Percentiles rank a stretch among this genome's conserved stretches.
Evolutionary conservation across 345 rosid genomes (phyloP).

Genomic region (Cochlearia excelsa): DNA sequence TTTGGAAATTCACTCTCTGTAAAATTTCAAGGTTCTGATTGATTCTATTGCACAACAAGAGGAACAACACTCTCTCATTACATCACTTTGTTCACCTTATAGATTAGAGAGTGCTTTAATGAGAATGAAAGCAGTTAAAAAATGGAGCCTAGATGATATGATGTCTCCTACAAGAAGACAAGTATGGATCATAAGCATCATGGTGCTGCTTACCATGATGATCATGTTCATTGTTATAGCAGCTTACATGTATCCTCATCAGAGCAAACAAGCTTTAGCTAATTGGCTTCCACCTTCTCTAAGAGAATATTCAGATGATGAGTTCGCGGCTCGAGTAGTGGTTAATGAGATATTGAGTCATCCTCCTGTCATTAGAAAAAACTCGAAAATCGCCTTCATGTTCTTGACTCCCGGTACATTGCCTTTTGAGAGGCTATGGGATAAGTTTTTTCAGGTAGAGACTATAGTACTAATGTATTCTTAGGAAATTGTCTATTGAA

Average conservation of each 20-base stretch:
- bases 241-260: slow-evolving; percentile 81
- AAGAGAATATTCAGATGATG: slow-evolving; percentile 76
- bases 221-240: slow-evolving; percentile 64
- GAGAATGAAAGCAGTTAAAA: slow-evolving; percentile 65
- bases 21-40: slow-evolving; percentile 20
- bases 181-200: slow-evolving; percentile 56
- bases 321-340: slow-evolving; percentile 72
- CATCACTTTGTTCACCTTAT: slow-evolving; percentile 8
- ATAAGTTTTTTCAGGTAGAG: slow-evolving; percentile 69
- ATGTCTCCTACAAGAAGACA: slow-evolving; percentile 74
- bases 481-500: neutral
- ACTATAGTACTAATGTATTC: slow-evolving; percentile 2
- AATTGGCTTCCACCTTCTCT: slow-evolving; percentile 96
- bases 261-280: slow-evolving; percentile 55
- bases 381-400: slow-evolving; percentile 47
- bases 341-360: slow-evolving; percentile 59
- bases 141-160: slow-evolving; percentile 71
- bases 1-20: neutral
- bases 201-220: slow-evolving; percentile 58
- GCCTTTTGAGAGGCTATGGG: slow-evolving; percentile 86
- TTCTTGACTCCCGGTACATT: neutral
- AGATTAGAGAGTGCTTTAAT: slow-evolving; percentile 14
- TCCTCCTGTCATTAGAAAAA: slow-evolving; percentile 49
- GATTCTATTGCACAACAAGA: neutral
- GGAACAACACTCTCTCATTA: neutral